A percentile compares a stretch with the other conserved stretches of the same genome.
Evolutionary conservation across 2,329 filamentous ascomycete species (phyloP).

Genomic region (Cordyceps cateniannulata): DNA sequence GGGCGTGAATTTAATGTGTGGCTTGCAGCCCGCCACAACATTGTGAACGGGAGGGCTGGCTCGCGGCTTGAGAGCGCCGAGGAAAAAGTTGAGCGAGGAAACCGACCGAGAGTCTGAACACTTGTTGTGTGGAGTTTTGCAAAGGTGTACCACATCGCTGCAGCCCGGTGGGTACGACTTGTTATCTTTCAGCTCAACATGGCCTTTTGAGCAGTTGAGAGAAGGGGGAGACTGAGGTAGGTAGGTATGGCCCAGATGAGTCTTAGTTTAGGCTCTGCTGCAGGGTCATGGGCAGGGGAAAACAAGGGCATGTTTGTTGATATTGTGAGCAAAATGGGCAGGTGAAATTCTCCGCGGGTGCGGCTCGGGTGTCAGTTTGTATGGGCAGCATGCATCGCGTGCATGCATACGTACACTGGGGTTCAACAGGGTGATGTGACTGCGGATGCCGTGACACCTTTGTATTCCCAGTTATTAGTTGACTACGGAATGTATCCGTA

Average conservation of each 20-base stretch:
- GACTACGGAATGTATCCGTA: not conserved
- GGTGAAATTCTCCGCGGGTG: not conserved
- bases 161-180: not conserved
- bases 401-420: not conserved
- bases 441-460: not conserved
- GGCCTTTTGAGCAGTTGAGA: not conserved
- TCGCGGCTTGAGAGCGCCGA: no score
- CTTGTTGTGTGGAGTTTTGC: not conserved
- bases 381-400: not conserved
- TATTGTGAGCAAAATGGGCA: not conserved
- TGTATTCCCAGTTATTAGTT: not conserved
- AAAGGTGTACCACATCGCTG: not conserved
- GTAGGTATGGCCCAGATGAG: not conserved
- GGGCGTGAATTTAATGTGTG: not conserved
- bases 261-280: not conserved
- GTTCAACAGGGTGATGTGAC: not conserved
- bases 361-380: not conserved
- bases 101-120: no score
- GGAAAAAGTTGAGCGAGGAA: no score
- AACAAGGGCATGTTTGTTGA: no score
- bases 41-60: not conserved
- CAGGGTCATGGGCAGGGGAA: not conserved
- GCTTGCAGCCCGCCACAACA: not conserved
- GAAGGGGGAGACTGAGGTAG: not conserved
- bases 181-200: conserved; percentile 8